Evolutionary conservation across 2,329 filamentous ascomycete species (phyloP), one percentile per base, ranked within the genome.

Genomic region (Rachicladosporium sp.): DNA sequence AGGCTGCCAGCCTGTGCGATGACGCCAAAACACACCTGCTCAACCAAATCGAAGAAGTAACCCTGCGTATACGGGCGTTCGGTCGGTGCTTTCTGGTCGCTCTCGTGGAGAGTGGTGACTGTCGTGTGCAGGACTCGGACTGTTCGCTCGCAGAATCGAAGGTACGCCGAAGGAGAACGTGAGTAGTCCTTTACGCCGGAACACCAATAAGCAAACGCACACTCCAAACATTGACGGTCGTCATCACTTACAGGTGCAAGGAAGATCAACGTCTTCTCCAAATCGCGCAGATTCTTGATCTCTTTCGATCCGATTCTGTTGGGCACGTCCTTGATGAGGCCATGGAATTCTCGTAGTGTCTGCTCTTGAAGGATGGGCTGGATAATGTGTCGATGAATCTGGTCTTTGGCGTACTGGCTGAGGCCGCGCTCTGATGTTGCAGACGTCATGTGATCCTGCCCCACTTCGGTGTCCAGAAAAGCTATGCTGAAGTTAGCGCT

Each of bases 21-120:
- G 30, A 42, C 40, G 9, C 39, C 44, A 35, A 42, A 47, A 58
- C 55, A 48, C 46, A 58, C 55, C 74, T 95, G 88, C 61, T 93
- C 85, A 61, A 93, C 80, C 45, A 96, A 78, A 68, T 96, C 89
- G 66, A 95, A 81, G 61, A 95, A 95, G 66, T 96, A 96, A 59
- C 85, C 85, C 73, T 83, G 86, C 72, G 81, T 91, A 70, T 95
- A 96, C 50, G 87, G 86, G 54, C 82, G 80, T 63, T 96, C 89
- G 63, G 76, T 70, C 44, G 84, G 82, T 60, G 85, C 78, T 50
- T 80, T 80, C 66, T 89, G 84, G 62, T 96, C 88, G 59, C 78
- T 78, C 59, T 93, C 86, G 69, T 76, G 80, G 49, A 95, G 72
- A 63, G 81, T 80, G 63, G 86, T 80, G 62, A 93, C 84, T 44